Conservation (phyloP, 2,329 filamentous ascomycete genomes). For the Fusarium anthophilum region DNA sequence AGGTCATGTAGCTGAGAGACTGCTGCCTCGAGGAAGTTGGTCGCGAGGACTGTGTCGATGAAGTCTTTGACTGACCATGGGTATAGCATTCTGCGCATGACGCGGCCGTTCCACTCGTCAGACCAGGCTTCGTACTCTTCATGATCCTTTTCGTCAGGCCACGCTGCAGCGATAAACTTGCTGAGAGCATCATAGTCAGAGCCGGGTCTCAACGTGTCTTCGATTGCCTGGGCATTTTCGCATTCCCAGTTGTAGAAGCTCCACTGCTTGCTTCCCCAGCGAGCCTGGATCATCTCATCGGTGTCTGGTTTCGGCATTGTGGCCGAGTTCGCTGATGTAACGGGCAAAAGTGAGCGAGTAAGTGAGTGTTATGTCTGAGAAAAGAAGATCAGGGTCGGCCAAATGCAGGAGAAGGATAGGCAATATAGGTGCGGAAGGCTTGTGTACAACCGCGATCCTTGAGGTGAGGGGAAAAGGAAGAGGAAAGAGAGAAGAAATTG, state of each 20-base stretch:
- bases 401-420: not conserved
- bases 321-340: not conserved
- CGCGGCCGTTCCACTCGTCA: not conserved
- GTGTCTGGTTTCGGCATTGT: not conserved
- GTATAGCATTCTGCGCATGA: fast-evolving
- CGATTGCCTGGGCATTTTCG: not conserved
- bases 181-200: not conserved
- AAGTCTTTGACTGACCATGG: not conserved
- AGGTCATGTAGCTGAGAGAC: not conserved
- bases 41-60: not conserved
- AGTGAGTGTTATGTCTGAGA: not conserved
- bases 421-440: fast-evolving
- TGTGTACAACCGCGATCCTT: not conserved
- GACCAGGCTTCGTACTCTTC: not conserved
- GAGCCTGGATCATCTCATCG: not conserved
- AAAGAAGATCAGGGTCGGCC: not conserved
- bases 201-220: not conserved
- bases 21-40: not conserved
- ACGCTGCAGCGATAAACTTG: not conserved
- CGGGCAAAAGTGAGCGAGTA: not conserved
- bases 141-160: not conserved
- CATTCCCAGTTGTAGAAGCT: not conserved
- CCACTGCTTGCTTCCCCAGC: not conserved
- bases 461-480: not conserved
- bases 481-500: not conserved